Conservation (phyloP, 2,329 filamentous ascomycete species). For the Hymenoscyphus fraxineus region DNA sequence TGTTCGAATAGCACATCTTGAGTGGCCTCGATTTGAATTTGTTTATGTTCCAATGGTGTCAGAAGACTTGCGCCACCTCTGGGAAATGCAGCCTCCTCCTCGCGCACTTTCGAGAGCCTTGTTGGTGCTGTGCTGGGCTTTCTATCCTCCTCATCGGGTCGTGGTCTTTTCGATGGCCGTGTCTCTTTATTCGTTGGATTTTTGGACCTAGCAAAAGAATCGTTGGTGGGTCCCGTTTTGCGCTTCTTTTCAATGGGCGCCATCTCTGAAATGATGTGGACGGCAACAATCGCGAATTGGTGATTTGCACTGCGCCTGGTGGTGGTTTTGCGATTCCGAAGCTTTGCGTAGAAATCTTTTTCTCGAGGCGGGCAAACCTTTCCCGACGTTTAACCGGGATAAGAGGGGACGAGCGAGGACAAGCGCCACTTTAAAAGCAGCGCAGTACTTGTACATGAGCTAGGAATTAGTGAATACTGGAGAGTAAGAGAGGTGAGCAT, state of each 20-base stretch:
- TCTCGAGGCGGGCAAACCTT: too few species aligned
- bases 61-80: slow-evolving; percentile 86
- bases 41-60: slow-evolving; percentile 91
- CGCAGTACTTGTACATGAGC: too few species aligned
- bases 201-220: slow-evolving; percentile 33
- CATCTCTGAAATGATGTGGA: slow-evolving; percentile 22
- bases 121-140: slow-evolving; percentile 23
- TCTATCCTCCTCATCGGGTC: slow-evolving; percentile 27
- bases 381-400: too few species aligned
- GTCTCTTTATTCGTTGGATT: slow-evolving; percentile 26
- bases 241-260: slow-evolving; percentile 34
- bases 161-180: slow-evolving; percentile 31
- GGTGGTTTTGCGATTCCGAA: neutral
- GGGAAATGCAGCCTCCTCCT: slow-evolving; percentile 88
- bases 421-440: too few species aligned
- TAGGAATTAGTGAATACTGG: too few species aligned
- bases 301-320: neutral
- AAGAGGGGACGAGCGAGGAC: too few species aligned
- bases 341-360: too few species aligned
- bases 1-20: slow-evolving; percentile 90
- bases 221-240: slow-evolving; percentile 34
- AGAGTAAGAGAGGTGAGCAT: too few species aligned
- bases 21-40: slow-evolving; percentile 91
- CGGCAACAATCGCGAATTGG: neutral
- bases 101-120: slow-evolving; percentile 48